Evolutionary conservation across 2,329 filamentous ascomycete genomes (phyloP), one percentile per base, ranked within the genome.

Genomic region (Talaromyces sp.): DNA sequence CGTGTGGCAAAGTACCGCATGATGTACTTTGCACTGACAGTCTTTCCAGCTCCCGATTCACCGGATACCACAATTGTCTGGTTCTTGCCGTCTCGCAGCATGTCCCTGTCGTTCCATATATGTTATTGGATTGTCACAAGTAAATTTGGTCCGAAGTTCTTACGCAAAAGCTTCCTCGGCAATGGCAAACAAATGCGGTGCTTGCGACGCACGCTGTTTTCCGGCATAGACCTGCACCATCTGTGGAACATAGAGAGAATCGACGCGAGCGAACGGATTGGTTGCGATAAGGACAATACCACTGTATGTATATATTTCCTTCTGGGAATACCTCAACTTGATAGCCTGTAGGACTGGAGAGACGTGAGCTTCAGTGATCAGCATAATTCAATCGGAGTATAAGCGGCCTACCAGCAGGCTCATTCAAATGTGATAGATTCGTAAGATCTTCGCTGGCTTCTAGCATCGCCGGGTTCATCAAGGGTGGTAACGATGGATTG

Each of bases 201-300:
- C 94, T 77, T 97, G 94, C 61, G 94, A 96, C 62, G 92, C 92
- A 77, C 94, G 86, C 77, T 97, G 92, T 78, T 93, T 97, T 72
- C 94, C 94, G 60, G 94, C 92, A 78, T 99, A 99, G 43, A 97
- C 92, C 76, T 99, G 94, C n/a, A 99, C 92, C 93, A 99, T 99
- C 66, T 94, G 94, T 19, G 93, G 92, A 11, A 99, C 94, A 77
- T 99, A 99, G 71, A 99, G 86, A 48, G 94, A 99, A 75, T 99
- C 94, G 67, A 99, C 92, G 66, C 94, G 86, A 58, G 95, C 94
- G 72, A 99, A 99, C 24, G 94, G 94, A 79, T 99, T 99, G 65
- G 94, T 96, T 64, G 94, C 94, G 80, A 99, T 99, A 68, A 99
- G 83, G 66, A 99, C 94, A 72, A 99, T 97, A 73, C 94, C 94